Evolutionary conservation across 495 filamentous ascomycete species (phyloP), one percentile per base, ranked within the genome.

Genomic region (Annulohypoxylon stygium): DNA sequence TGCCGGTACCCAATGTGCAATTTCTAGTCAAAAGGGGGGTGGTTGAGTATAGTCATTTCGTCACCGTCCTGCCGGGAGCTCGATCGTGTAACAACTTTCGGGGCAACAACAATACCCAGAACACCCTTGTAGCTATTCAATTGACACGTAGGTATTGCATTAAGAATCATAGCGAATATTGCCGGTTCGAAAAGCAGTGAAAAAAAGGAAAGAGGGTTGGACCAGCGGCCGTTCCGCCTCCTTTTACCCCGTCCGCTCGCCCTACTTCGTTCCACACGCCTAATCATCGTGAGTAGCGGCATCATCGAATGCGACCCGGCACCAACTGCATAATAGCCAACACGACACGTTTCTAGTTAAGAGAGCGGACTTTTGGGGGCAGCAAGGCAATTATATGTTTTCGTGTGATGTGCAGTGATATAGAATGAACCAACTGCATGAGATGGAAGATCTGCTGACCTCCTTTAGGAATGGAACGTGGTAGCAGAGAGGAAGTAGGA

Each of bases 371-470:
- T 50, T 48, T 71, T 57, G 72, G 67, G 63, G 59, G 45, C 41
- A 67, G 47, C 37, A 71, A 75, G 62, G 67, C 60, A 55, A 68
- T 68, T 71, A 75, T 75, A 75, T 68, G 63, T 64, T 65, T 71
- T 61, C 48, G 61, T 61, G 61, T 74, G 72, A 67, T 67, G 63
- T 64, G 63, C 65, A 63, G 72, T 71, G 67, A 71, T 71, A 70
- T 68, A 63, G 7, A 63, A 64, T 59, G 63, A 71, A 71, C 72
- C 72, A 75, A 75, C 72, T 75, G 72, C 72, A 75, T 75, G 67
- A 70, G 63, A 50, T n/a, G 45, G 58, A 60, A 70, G 72, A 68
- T 71, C 67, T 71, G 72, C 72, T 75, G 67, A 75, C 72, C 62
- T 65, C 43, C 64, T 55, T 65, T 33, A 26, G 48, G 47, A 43